A percentile compares a stretch with the other conserved stretches of the same genome.
These are phyloP conservation scores for Baorangia bicolor DNA, from an alignment of 768 basidiomycete species.

Conservation along the genomic window DNA sequence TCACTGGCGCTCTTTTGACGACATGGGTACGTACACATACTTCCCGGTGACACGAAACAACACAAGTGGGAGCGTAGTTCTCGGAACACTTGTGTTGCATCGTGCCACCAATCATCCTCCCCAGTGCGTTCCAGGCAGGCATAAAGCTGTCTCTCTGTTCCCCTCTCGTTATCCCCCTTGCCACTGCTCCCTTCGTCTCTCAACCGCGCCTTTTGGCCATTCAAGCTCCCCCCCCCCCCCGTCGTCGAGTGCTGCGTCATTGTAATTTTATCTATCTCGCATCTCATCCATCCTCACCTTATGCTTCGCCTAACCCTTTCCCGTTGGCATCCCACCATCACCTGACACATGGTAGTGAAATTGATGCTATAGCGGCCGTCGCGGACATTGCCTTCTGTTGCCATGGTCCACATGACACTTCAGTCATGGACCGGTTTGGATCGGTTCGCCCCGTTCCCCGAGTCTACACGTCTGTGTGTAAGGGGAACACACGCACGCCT, in stretches of 20 bases:
- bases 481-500: neutral
- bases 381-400: neutral
- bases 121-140: neutral
- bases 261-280: neutral
- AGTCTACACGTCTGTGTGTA: neutral
- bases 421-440: neutral
- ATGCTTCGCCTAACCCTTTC: neutral
- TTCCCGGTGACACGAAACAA: slow-evolving; percentile 13
- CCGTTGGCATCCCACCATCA: slow-evolving; percentile 1
- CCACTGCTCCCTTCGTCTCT: too few species aligned
- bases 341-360: neutral
- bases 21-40: neutral
- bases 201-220: neutral
- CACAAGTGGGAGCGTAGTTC: slow-evolving; percentile 48
- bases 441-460: slow-evolving; percentile 10
- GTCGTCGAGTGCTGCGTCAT: neutral
- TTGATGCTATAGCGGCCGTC: neutral
- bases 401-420: neutral
- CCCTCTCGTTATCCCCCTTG: neutral
- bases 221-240: neutral
- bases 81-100: slow-evolving; percentile 39
- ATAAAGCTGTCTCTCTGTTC: neutral
- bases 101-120: slow-evolving; percentile 9
- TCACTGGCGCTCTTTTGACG: neutral
- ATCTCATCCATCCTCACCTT: neutral